Evolutionary conservation across 805 yeast species (phyloP).

Genomic region (Wickerhamiella occidentalis): DNA sequence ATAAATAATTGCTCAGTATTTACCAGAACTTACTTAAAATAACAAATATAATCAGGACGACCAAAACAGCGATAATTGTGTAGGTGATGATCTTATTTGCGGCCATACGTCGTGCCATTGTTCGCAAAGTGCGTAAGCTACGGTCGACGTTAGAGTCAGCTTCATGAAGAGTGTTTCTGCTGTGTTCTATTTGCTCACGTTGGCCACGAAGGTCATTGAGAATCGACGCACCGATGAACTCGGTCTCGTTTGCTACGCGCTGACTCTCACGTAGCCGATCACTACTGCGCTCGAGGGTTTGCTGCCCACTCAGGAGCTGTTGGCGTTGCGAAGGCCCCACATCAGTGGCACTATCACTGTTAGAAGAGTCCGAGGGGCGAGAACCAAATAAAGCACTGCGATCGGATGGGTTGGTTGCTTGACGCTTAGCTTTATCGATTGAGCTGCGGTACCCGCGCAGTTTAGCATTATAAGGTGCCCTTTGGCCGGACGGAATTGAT

Average conservation of each 20-base stretch:
- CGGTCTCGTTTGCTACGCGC: conserved; percentile 85
- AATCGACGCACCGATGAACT: conserved; percentile 79
- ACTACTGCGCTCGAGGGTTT: conserved; percentile 67
- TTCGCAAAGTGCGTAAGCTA: conserved; percentile 69
- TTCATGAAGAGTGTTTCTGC: conserved; percentile 73
- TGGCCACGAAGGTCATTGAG: conserved; percentile 81
- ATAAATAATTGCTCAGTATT: conserved; percentile 12
- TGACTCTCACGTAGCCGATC: conserved; percentile 80
- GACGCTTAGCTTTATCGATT: conserved; percentile 43
- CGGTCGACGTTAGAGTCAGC: conserved; percentile 92
- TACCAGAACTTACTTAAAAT: conserved; percentile 69
- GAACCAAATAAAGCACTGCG: conserved; percentile 62
- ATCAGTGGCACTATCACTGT: conserved; percentile 26
- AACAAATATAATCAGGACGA: conserved; percentile 69
- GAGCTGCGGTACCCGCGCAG: conserved; percentile 58
- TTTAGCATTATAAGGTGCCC: conserved; percentile 63
- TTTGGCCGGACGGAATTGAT: conserved; percentile 59
- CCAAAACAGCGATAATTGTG: conserved; percentile 79
- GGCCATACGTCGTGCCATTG: conserved; percentile 85
- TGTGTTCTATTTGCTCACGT: conserved; percentile 78
- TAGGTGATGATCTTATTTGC: conserved; percentile 84
- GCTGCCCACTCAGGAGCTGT: conserved; percentile 62
- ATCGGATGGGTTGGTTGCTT: conserved; percentile 56
- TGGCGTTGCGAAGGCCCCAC: conserved; percentile 60
- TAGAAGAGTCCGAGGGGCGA: background rate